Evolutionary conservation across 1,284 basidiomycete species (phyloP), one percentile per base, ranked within the genome.

Genomic region (Rhodotorula sp.): DNA sequence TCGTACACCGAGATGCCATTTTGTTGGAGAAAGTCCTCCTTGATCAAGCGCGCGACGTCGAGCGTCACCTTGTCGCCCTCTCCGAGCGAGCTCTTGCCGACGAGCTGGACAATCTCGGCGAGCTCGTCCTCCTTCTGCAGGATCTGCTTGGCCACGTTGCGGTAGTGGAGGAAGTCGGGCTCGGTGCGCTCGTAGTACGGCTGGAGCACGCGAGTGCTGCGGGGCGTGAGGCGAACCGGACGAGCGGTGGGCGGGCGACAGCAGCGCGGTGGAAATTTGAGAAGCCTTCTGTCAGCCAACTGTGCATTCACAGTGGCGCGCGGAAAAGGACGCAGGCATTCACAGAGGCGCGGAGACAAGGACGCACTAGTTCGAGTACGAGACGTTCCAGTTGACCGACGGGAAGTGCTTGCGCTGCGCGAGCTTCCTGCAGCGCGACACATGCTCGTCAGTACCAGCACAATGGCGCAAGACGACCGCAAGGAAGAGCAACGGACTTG

Each of bases 1-100:
- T 98, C 96, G 81, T 97, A 98, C 81, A 94, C 92, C 81, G 91
- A 93, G 87, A 98, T 97, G 80, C 97, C 97, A 81, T 99, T 98
- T 84, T 99, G 96, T 82, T 97, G 95, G 80, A 99, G 84, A 85
- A 97, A 99, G 83, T 99, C 97, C 53, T 78, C 80, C 79, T 82
- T 99, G 80, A 99, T 87, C 91, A 99, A 93, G 66, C 91, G 88
- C 21, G 96, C 96, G 46, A 99, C 93, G 80, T 99, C 97, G 55
- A 99, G 87, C 13, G 95, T 99, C 80, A 98, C 95, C 87, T 99
- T 99, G 85, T 99, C 97, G 80, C 87, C 89, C 83, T 99, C 97
- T 77, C 97, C 96, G 58, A 99, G 86, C 45, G 97, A 96, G 79
- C 90, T 93, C 86, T 99, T 99, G 74, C 97, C 97, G 78, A 99